A percentile compares a stretch with the other conserved stretches of the same genome.
phyloP scores from a whole-genome alignment of 805 yeast genomes.

The Saccharomycodes ludwigii region DNA sequence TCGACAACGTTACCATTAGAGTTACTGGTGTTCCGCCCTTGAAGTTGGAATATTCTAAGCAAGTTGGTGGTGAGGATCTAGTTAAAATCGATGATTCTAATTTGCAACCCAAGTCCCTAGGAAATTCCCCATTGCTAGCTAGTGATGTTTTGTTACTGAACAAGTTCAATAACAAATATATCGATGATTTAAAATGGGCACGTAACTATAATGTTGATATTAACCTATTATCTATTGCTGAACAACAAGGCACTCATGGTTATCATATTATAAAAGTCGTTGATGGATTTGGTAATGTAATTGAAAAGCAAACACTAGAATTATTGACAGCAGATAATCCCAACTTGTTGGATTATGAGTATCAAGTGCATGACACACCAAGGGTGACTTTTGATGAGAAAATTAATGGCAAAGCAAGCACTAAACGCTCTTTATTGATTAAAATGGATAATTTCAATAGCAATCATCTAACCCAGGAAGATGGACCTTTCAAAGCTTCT shows the following conservation, averaged over 20 bases:
- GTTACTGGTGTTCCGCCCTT: constrained; percentile 74
- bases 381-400: constrained; percentile 34
- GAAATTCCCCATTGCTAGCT: constrained; percentile 34
- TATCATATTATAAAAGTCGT: constrained; percentile 45
- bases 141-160: constrained; percentile 16
- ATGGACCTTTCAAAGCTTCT: constrained; percentile 25
- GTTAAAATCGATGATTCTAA: constrained; percentile 27
- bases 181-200: constrained; percentile 31
- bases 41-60: constrained; percentile 41
- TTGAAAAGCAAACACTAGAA: constrained; percentile 30
- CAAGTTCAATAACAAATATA: constrained; percentile 16
- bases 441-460: constrained; percentile 16
- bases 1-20: constrained; percentile 39
- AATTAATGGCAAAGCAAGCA: constrained; percentile 24
- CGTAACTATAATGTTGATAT: constrained; percentile 31
- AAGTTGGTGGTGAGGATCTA: constrained; percentile 25
- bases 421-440: constrained; percentile 26
- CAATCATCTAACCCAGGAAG: constrained; percentile 14
- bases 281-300: constrained; percentile 56
- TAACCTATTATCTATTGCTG: constrained; percentile 29
- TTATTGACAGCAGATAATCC: constrained; percentile 19
- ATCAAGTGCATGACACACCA: constrained; percentile 46
- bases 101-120: constrained; percentile 37
- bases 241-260: constrained; percentile 39
- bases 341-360: constrained; percentile 29